phyloP scores from a whole-genome alignment of 2,329 filamentous ascomycete genomes.

The Calonectria fujianensis region DNA sequence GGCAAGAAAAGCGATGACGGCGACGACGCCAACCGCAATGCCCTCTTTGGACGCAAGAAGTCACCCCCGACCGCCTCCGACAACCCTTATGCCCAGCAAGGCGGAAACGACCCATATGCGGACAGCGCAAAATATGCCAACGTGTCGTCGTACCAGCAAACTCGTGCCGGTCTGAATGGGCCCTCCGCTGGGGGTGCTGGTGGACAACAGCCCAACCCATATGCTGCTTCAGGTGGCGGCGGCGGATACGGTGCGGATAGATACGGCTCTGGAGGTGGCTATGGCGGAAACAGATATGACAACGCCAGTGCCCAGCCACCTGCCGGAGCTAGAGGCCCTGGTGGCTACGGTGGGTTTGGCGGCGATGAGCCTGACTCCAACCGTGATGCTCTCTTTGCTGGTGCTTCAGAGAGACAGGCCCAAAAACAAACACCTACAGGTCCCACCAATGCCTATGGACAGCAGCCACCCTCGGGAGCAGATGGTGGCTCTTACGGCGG shows the following conservation, averaged over 20 bases:
- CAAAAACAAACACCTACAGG: conserved; percentile 58
- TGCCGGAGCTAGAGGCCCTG: conserved; percentile 66
- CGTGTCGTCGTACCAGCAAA: conserved; percentile 68
- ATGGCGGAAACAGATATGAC: conserved; percentile 73
- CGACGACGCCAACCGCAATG: conserved; percentile 69
- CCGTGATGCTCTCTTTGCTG: conserved; percentile 78
- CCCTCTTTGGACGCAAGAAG: conserved; percentile 74
- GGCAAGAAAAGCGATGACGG: conserved; percentile 72
- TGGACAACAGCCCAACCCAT: conserved; percentile 51
- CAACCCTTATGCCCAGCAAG: conserved; percentile 76
- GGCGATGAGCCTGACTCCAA: conserved; percentile 69
- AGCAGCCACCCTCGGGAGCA: conserved; percentile 50
- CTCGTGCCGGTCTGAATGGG: conserved; percentile 60
- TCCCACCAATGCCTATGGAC: conserved; percentile 50
- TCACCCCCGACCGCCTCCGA: conserved; percentile 66
- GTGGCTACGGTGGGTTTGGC: conserved; percentile 78
- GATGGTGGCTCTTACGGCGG: conserved; percentile 65
- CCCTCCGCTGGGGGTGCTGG: conserved; percentile 55
- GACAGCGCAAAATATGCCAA: conserved; percentile 67
- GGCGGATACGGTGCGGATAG: conserved; percentile 72
- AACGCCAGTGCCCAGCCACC: conserved; percentile 57
- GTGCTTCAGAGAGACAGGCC: conserved; percentile 70
- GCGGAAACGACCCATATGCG: conserved; percentile 72
- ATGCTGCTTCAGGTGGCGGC: conserved; percentile 50
- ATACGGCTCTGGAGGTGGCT: conserved; percentile 71